Evolutionary conservation across 495 filamentous ascomycete species (phyloP).

Genomic region (Neurospora cerealis): DNA sequence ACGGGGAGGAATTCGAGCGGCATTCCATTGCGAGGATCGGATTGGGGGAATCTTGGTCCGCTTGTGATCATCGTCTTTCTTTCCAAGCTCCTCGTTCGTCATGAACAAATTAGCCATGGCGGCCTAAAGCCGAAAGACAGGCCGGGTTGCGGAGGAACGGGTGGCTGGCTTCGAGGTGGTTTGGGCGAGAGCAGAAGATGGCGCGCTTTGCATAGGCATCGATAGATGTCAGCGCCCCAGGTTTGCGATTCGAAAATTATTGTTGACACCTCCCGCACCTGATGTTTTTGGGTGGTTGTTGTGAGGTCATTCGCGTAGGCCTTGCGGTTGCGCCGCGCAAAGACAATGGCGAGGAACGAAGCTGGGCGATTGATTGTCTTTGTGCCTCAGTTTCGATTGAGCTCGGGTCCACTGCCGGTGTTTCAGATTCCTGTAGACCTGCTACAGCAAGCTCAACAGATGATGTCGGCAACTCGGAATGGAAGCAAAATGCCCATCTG

Average conservation of each 20-base stretch:
- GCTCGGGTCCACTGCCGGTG: not conserved
- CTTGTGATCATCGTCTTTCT: constrained; percentile 43
- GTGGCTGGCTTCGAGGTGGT: not conserved
- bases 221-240: not conserved
- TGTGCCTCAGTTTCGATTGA: not conserved
- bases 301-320: not conserved
- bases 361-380: not conserved
- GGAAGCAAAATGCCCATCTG: not conserved
- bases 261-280: not conserved
- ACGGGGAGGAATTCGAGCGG: constrained; percentile 24
- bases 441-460: not conserved
- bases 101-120: constrained; percentile 18
- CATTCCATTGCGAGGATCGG: constrained; percentile 22
- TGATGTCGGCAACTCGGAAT: not conserved
- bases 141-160: not conserved
- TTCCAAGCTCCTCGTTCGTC: constrained; percentile 35
- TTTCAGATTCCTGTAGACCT: not conserved
- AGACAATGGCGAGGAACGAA: not conserved
- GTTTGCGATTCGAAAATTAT: not conserved
- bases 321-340: not conserved
- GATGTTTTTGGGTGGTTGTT: not conserved
- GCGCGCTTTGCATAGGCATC: not conserved
- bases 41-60: constrained; percentile 15
- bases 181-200: not conserved
- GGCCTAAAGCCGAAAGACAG: not conserved